These are phyloP conservation scores for Polyplosphaeria fusca DNA, from an alignment of 495 filamentous ascomycete species.

Conservation along the genomic window DNA sequence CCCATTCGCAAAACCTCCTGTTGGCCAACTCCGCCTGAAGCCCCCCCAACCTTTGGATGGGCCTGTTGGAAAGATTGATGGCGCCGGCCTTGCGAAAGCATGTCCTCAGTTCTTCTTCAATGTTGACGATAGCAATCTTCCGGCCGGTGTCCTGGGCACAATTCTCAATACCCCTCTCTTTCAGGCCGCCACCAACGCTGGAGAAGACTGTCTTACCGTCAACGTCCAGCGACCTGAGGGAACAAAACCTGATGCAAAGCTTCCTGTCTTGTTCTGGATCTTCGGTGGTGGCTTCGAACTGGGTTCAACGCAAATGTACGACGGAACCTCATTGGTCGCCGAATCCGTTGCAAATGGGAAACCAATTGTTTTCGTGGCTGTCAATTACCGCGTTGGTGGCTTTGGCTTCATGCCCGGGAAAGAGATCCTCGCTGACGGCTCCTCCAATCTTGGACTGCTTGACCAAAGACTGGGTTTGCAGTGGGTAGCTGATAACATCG, in stretches of 20 bases:
- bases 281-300: constrained; percentile 65
- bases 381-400: constrained; percentile 61
- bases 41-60: constrained; percentile 54
- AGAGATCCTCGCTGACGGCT: constrained; percentile 63
- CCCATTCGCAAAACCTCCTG: constrained; percentile 61
- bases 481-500: constrained; percentile 42
- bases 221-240: constrained; percentile 60
- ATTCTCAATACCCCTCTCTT: constrained; percentile 58
- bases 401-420: constrained; percentile 60
- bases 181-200: constrained; percentile 41
- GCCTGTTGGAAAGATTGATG: constrained; percentile 35
- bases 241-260: constrained; percentile 51
- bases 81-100: constrained; percentile 28
- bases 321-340: constrained; percentile 53
- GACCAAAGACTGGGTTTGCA: constrained; percentile 40
- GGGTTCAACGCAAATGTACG: constrained; percentile 59
- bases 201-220: constrained; percentile 64
- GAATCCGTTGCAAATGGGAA: constrained; percentile 54
- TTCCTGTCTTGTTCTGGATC: constrained; percentile 69
- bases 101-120: constrained; percentile 48
- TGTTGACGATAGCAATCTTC: constrained; percentile 42
- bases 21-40: constrained; percentile 56
- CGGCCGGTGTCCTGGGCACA: constrained; percentile 49
- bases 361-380: constrained; percentile 60
- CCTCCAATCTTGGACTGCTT: constrained; percentile 49